These are phyloP conservation scores for Lachnellula occidentalis DNA, from an alignment of 2,329 filamentous ascomycete species.

Conservation along the genomic window DNA sequence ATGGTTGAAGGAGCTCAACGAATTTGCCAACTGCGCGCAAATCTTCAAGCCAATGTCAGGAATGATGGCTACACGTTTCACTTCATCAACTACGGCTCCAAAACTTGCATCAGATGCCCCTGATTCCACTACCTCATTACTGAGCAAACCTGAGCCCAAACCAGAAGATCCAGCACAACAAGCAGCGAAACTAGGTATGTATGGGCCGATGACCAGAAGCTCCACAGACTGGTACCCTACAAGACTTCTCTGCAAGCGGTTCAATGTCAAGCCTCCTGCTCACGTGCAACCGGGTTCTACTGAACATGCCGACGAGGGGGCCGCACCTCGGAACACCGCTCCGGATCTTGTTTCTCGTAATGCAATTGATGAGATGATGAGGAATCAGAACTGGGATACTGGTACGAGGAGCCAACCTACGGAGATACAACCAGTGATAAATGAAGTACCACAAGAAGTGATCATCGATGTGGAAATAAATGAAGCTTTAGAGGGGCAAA, in stretches of 20 bases:
- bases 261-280: conserved; percentile 75
- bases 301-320: conserved; percentile 29
- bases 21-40: conserved; percentile 66
- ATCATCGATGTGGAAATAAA: conserved; percentile 69
- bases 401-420: not conserved
- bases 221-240: conserved; percentile 70
- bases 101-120: conserved; percentile 35
- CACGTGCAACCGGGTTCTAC: conserved; percentile 54
- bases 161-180: conserved; percentile 73
- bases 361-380: conserved; percentile 50
- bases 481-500: conserved; percentile 67
- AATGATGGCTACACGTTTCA: conserved; percentile 90
- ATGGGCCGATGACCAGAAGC: conserved; percentile 77
- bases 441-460: conserved; percentile 17
- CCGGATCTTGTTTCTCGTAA: conserved; percentile 48
- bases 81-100: conserved; percentile 54
- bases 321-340: conserved; percentile 19
- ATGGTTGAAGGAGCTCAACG: conserved; percentile 70
- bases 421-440: not conserved
- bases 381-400: conserved; percentile 26
- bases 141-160: conserved; percentile 48
- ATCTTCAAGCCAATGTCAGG: conserved; percentile 92
- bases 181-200: conserved; percentile 88
- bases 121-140: conserved; percentile 34
- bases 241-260: conserved; percentile 85